Base-by-base conservation (phyloP, 805 yeast genomes). In the Cyberlindnera subsufficiens region DNA sequence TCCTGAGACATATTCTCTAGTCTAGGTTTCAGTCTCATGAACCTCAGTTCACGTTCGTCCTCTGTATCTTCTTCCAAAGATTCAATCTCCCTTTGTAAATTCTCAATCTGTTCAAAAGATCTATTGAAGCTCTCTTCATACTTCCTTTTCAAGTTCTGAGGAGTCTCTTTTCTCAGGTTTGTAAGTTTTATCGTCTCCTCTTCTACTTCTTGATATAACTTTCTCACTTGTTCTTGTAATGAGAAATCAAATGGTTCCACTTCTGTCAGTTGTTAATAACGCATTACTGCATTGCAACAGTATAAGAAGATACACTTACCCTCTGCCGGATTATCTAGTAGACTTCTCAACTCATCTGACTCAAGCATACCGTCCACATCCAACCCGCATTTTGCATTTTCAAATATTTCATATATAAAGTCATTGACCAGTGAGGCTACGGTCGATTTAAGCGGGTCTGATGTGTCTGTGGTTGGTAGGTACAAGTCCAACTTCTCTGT, bases 181-280 rank as follows among this genome's bases (percentile, higher is more conserved):
- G 86, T 74, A 15, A 82, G 73, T 43, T 68, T 71, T 1, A 78
- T 71, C 0, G 87, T 77, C 46, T 75, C 76, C 38, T 70, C 72
- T 49, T 86, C 95, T 44, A 85, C 80, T 32, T 72, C 68, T 38
- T 71, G 70, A 47, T 84, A 75, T 38, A 76, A 52, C 38, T 71
- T 67, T 37, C 91, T 66, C 25, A 86, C 71, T 42, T 68, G 59
- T 44, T 75, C 80, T 58, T 83, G 82, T 45, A 84, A 60, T 16
- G 72, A 79, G 32, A 73, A 62, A 55, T 86, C 91, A 59, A 82
- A 84, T 1, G 90, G 88, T 56, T 82, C 93, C 8, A 78, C 71
- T 44, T 72, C 48, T 41, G 35, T 20, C 27, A 22, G 3, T 22
- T 22, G 27, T n/a, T 72, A 43, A 52, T 31, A 11, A n/a, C n/a